phyloP scores from a whole-genome alignment of 2,329 filamentous ascomycete genomes.

The Cercospora canescens region DNA sequence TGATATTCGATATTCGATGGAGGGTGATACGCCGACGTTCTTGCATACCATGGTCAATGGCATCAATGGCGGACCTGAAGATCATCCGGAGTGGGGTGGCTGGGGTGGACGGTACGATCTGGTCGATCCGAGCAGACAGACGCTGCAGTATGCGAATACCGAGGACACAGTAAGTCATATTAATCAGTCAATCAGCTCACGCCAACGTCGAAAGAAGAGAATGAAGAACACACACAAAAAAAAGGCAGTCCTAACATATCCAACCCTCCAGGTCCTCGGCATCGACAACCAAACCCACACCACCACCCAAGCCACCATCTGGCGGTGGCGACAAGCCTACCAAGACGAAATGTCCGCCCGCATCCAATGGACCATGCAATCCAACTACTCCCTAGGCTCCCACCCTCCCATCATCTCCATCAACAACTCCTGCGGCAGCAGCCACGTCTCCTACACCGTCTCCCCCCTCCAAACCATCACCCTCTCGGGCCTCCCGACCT shows the following conservation, averaged over 20 bases:
- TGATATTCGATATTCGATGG: constrained; percentile 53
- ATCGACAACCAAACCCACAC: constrained; percentile 36
- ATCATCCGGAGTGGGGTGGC: constrained; percentile 50
- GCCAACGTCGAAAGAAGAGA: too few relatives aligned
- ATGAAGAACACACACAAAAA: not conserved
- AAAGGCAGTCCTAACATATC: constrained; percentile 22
- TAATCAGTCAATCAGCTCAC: too few relatives aligned
- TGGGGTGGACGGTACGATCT: constrained; percentile 52
- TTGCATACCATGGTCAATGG: constrained; percentile 53
- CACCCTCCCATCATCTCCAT: constrained; percentile 10
- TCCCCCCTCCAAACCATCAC: not conserved
- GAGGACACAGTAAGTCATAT: not conserved
- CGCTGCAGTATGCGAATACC: not conserved
- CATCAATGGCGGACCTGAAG: constrained; percentile 39
- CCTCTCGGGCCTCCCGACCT: not conserved
- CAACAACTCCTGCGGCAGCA: not conserved
- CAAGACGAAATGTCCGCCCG: constrained; percentile 47
- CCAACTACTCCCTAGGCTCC: not conserved
- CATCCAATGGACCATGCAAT: constrained; percentile 40
- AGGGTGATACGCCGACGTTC: constrained; percentile 56
- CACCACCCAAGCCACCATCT: constrained; percentile 47
- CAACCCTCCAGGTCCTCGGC: constrained; percentile 31
- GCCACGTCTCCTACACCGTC: constrained; percentile 4
- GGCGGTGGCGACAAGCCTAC: constrained; percentile 45
- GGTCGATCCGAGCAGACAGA: constrained; percentile 5